These are phyloP conservation scores for Trypanosoma lewisi DNA, from an alignment of 208 protist genomes.

Conservation along the genomic window DNA sequence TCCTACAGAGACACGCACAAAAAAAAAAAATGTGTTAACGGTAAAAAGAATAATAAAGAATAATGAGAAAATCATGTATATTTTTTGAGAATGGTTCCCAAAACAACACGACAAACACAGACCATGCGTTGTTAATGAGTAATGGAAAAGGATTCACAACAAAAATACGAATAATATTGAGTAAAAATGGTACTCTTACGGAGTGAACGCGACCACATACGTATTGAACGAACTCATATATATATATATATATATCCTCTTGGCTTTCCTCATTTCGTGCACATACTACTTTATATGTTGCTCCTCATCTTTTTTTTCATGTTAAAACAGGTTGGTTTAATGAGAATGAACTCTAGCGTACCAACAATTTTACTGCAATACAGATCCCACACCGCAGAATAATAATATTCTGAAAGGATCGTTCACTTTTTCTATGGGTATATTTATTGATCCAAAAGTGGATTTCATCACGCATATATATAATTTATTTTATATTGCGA, in stretches of 20 bases:
- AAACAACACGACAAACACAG: too few species aligned
- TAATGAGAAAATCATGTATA: conserved; percentile 3
- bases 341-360: neutral
- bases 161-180: conserved; percentile 10
- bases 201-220: too few species aligned
- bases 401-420: too few species aligned
- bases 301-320: neutral
- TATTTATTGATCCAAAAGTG: too few species aligned
- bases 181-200: too few species aligned
- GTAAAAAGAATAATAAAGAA: conserved; percentile 4
- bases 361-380: neutral
- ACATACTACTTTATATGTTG: too few species aligned
- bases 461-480: too few species aligned
- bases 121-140: too few species aligned
- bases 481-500: neutral
- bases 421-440: too few species aligned
- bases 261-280: neutral
- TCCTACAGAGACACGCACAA: neutral
- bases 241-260: too few species aligned
- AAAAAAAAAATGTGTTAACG: conserved; percentile 2
- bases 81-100: too few species aligned
- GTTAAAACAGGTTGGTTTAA: neutral
- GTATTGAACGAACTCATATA: too few species aligned
- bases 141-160: neutral
- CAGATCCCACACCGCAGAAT: neutral